Conservation (phyloP, 176 grass and related monocot genomes). For the Eragrostis nindensis region DNA sequence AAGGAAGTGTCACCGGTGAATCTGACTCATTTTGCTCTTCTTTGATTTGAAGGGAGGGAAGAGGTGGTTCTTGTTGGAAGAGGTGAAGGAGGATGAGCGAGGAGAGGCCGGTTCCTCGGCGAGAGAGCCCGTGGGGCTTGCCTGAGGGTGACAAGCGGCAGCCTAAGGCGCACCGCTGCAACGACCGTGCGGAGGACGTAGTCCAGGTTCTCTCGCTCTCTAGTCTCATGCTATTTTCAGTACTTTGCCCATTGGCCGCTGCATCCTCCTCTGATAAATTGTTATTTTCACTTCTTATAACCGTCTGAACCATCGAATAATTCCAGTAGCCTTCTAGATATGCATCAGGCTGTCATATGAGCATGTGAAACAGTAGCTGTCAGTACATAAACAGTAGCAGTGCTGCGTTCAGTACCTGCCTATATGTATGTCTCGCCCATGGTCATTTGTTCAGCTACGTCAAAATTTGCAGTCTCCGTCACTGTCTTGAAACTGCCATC, state of each 20-base stretch:
- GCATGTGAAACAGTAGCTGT: too few species aligned
- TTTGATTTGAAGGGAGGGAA: background rate
- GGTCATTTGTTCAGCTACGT: background rate
- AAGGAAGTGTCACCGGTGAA: background rate
- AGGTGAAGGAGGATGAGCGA: constrained; percentile 56
- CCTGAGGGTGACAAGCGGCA: constrained; percentile 86
- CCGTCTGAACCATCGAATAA: background rate
- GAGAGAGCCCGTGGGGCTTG: constrained; percentile 86
- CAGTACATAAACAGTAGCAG: too few species aligned
- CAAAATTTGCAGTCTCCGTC: background rate
- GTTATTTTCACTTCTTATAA: background rate
- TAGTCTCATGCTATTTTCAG: background rate
- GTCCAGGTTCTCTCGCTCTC: constrained; percentile 57
- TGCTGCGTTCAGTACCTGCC: too few species aligned
- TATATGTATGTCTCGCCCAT: too few species aligned
- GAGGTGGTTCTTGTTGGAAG: background rate
- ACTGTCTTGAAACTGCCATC: background rate
- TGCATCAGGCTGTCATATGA: background rate
- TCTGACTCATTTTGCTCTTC: constrained; percentile 28
- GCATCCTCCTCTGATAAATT: background rate
- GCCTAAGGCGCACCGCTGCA: constrained; percentile 88
- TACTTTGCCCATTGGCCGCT: background rate
- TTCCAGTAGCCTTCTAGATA: background rate
- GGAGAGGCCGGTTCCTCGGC: constrained; percentile 64
- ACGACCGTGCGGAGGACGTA: constrained; percentile 86